Evolutionary conservation across 2,329 filamentous ascomycete genomes (phyloP).

Genomic region (Botrytis elliptica): DNA sequence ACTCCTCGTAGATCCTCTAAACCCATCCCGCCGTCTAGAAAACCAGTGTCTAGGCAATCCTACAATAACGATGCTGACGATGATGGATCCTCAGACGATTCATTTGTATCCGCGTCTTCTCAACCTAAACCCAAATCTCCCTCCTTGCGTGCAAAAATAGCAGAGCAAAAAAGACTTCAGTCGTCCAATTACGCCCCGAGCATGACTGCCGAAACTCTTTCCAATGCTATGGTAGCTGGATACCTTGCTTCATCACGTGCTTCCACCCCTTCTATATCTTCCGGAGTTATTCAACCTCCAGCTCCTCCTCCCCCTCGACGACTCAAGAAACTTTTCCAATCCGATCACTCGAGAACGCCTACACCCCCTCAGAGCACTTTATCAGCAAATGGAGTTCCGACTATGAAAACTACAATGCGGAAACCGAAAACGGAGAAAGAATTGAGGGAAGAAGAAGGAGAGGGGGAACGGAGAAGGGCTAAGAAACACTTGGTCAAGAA

Average conservation of each 20-base stretch:
- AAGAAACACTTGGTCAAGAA: constrained; percentile 60
- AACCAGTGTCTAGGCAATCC: constrained; percentile 9
- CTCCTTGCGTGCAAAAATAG: constrained; percentile 34
- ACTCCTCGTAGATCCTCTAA: neutral
- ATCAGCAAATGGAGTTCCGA: neutral
- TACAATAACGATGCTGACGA: constrained; percentile 25
- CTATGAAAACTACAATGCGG: constrained; percentile 14
- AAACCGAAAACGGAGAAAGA: constrained; percentile 62
- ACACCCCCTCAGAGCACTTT: neutral
- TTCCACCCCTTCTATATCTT: constrained; percentile 40
- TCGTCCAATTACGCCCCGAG: constrained; percentile 26
- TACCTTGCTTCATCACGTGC: constrained; percentile 65
- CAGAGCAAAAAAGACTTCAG: constrained; percentile 28
- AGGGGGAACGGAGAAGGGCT: constrained; percentile 50
- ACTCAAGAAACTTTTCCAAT: constrained; percentile 40
- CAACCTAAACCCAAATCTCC: constrained; percentile 24
- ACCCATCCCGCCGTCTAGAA: constrained; percentile 8
- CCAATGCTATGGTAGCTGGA: constrained; percentile 72
- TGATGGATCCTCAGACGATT: constrained; percentile 36
- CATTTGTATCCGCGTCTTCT: constrained; percentile 39
- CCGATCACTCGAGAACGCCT: constrained; percentile 26
- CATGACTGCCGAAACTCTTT: constrained; percentile 64
- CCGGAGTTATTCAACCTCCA: constrained; percentile 24
- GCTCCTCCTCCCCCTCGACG: constrained; percentile 36
- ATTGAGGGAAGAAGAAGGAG: constrained; percentile 54